Evolutionary conservation across 169 alveolate species (phyloP), one percentile per base, ranked within the genome.

Genomic region (Plasmodium gonderi): DNA sequence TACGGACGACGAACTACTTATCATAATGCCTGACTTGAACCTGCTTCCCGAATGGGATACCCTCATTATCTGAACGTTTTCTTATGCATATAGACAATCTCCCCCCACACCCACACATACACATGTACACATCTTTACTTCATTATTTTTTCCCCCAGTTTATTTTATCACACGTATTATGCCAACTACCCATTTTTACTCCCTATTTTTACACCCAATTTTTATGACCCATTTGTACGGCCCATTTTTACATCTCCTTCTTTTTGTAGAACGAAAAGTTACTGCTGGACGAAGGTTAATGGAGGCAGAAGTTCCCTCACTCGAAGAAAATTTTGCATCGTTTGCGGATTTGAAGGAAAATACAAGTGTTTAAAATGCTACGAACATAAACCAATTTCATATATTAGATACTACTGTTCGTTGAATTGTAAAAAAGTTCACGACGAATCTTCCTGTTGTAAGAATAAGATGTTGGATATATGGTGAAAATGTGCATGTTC

Each of bases 311-410:
- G 95, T 20, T 40, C 93, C 49, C 44, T 76, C 65, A 93, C 96
- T 9, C 76, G 90, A 60, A 78, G 97, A 20, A 95, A 92, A 81
- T 64, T 96, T 36, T 96, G 97, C 78, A 93, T 90, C 51, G 94
- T 93, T 33, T 96, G 97, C 74, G 97, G 97, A 3, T 96, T 87
- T 91, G 92, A 91, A 79, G 96, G 95, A 49, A 77, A 91, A 90
- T 96, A 96, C 90, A 96, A 93, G 92, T 96, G 97, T 45, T 77
- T 92, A 11, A 89, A 91, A 49, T 96, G 97, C 72, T 96, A 92
- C 47, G 91, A 89, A 31, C 93, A 95, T 68, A 77, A 95, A 17
- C 94, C 92, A 3, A 72, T 90, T 72, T 79, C 93, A 14, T 79
- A 89, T 85, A 67, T 80, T 67, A 91, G 92, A 20, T 94, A 96